A percentile compares a stretch with the other conserved stretches of the same genome.
These are phyloP conservation scores for Eleusine coracana DNA, from an alignment of 176 grass and related monocot genomes.

Conservation along the genomic window DNA sequence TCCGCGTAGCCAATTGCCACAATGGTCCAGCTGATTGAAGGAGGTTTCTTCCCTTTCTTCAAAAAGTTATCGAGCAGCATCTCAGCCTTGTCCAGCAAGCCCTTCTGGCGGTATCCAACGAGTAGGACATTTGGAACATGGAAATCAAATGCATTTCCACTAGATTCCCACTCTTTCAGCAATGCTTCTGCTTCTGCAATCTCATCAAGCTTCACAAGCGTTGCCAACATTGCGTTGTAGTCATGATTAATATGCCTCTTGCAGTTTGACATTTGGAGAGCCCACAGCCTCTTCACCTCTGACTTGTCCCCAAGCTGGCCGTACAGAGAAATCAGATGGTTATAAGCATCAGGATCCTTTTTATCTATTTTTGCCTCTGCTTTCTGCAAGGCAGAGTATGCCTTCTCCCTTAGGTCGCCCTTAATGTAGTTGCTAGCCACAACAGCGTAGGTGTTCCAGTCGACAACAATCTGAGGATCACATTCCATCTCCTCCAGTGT, in stretches of 20 bases:
- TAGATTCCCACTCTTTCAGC: conserved; percentile 81
- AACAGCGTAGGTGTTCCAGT: conserved; percentile 86
- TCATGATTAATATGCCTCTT: conserved; percentile 69
- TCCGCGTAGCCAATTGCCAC: conserved; percentile 67
- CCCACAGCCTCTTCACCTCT: conserved; percentile 69
- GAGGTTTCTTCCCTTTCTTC: conserved; percentile 65
- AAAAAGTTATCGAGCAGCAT: conserved; percentile 51
- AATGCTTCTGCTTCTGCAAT: conserved; percentile 71
- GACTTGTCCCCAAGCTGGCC: conserved; percentile 64
- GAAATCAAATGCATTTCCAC: conserved; percentile 59
- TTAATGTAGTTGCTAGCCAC: conserved; percentile 79
- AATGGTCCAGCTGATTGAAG: conserved; percentile 69
- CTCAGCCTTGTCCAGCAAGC: conserved; percentile 69
- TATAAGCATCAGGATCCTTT: conserved; percentile 50
- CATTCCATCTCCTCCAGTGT: conserved; percentile 81
- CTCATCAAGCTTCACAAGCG: conserved; percentile 65
- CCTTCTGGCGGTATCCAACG: conserved; percentile 59
- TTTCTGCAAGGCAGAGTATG: conserved; percentile 70
- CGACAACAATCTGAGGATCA: conserved; percentile 81
- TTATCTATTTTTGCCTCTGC: conserved; percentile 66
- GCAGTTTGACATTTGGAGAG: conserved; percentile 67
- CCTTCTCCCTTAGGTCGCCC: conserved; percentile 52
- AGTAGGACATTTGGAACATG: conserved; percentile 72
- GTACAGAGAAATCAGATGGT: conserved; percentile 73
- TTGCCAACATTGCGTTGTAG: conserved; percentile 68